Conservation (phyloP, 306 rosid genomes). For the Prunus mongolica region DNA sequence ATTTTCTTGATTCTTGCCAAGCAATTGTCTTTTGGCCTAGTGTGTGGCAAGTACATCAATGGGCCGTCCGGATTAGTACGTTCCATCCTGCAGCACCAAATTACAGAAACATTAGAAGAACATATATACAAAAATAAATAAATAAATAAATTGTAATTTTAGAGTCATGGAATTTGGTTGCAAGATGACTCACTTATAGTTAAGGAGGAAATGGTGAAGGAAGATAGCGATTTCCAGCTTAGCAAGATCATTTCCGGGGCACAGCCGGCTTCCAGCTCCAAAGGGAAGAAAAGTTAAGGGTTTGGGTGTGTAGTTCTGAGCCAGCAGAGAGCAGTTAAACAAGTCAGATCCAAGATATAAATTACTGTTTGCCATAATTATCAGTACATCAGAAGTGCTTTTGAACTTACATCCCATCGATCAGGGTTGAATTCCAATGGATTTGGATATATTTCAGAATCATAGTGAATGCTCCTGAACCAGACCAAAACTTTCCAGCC, state of each 20-base stretch:
- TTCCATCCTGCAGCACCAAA: conserved; percentile 47
- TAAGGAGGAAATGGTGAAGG: conserved; percentile 72
- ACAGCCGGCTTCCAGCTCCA: conserved; percentile 74
- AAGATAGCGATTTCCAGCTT: conserved; percentile 75
- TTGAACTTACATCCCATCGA: conserved; percentile 74
- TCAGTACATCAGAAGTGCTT: background rate
- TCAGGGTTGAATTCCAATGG: conserved; percentile 76
- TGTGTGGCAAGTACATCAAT: conserved; percentile 62
- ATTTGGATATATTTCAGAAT: conserved; percentile 71
- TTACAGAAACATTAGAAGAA: background rate
- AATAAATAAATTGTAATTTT: no score
- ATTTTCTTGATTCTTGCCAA: conserved; percentile 50
- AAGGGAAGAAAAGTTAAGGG: conserved; percentile 87
- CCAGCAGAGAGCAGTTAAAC: background rate
- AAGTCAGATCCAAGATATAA: background rate
- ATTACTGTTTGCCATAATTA: background rate
- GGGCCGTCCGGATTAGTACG: conserved; percentile 47
- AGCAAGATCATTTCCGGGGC: conserved; percentile 71
- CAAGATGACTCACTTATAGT: conserved; percentile 47
- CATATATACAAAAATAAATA: background rate
- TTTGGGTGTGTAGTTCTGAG: conserved; percentile 42
- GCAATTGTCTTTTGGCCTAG: conserved; percentile 78
- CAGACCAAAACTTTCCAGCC: conserved; percentile 88
- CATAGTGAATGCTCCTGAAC: conserved; percentile 80
- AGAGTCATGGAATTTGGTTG: background rate